These are phyloP conservation scores for Gaeumannomyces sp. DNA, from an alignment of 2,329 filamentous ascomycete species.

Conservation along the genomic window DNA sequence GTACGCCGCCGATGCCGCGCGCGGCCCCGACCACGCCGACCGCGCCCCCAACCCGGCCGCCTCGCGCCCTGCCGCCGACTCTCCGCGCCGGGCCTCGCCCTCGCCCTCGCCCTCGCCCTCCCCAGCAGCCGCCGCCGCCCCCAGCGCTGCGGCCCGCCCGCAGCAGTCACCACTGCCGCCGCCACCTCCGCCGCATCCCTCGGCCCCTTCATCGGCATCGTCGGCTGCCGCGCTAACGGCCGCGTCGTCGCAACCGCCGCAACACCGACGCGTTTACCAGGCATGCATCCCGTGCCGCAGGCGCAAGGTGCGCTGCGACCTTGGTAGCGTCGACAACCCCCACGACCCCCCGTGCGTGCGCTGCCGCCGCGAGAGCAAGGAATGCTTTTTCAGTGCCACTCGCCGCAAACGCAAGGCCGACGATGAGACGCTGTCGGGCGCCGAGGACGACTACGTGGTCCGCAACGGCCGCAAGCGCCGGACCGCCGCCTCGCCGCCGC, in stretches of 20 bases:
- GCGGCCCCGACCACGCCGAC: constrained; percentile 1
- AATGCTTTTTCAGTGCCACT: constrained; percentile 95
- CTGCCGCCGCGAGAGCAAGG: constrained; percentile 89
- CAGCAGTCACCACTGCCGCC: neutral
- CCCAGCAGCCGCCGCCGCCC: neutral
- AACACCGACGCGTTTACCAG: constrained; percentile 55
- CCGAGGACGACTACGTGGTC: constrained; percentile 60
- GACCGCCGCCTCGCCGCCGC: constrained; percentile 36
- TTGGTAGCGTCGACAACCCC: constrained; percentile 81
- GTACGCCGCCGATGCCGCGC: constrained; percentile 15
- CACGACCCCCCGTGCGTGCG: constrained; percentile 90
- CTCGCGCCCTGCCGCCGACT: constrained; percentile 9
- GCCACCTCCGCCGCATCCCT: neutral
- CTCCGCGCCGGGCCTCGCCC: neutral
- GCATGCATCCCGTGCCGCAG: constrained; percentile 57
- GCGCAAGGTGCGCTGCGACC: constrained; percentile 56
- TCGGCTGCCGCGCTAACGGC: constrained; percentile 10
- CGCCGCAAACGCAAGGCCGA: constrained; percentile 81
- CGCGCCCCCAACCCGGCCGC: constrained; percentile 8
- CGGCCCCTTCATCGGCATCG: constrained; percentile 10
- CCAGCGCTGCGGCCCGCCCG: constrained; percentile 4
- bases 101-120: constrained; percentile 12
- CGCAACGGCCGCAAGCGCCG: constrained; percentile 68
- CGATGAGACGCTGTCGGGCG: constrained; percentile 38
- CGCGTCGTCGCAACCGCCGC: constrained; percentile 27